Conservation (phyloP, 768 basidiomycete species). For the Thelephora aurantiotincta region DNA sequence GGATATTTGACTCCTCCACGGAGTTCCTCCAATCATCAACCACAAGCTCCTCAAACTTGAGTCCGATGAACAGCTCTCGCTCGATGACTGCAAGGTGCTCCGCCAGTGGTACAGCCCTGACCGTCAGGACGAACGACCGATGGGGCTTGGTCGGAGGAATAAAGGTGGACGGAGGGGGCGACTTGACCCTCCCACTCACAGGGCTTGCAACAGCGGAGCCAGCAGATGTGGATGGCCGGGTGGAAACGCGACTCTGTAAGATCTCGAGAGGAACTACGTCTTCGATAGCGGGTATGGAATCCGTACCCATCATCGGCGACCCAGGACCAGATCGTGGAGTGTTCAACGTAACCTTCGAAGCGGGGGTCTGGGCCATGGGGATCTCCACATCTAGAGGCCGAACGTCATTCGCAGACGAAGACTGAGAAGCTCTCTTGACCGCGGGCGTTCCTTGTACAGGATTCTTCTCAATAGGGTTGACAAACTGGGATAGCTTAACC, state of each 20-base stretch:
- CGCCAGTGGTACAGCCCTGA: conserved; percentile 48
- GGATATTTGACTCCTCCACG: conserved; percentile 45
- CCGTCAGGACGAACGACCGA: conserved; percentile 58
- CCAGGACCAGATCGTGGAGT: neutral
- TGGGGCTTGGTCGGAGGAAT: conserved; percentile 25
- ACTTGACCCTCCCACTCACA: neutral
- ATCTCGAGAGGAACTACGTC: conserved; percentile 59
- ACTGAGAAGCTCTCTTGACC: neutral
- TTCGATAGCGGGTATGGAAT: conserved; percentile 38
- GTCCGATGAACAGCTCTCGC: conserved; percentile 68
- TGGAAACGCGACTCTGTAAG: conserved; percentile 39
- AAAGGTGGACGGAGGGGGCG: conserved; percentile 22
- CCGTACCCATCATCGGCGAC: conserved; percentile 10
- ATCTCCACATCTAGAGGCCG: neutral
- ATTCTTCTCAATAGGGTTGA: too few relatives aligned
- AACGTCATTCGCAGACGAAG: neutral
- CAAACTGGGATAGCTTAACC: neutral
- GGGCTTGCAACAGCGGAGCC: conserved; percentile 7
- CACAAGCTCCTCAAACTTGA: conserved; percentile 84
- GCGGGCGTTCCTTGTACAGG: neutral
- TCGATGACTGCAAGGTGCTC: conserved; percentile 83
- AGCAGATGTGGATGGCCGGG: conserved; percentile 20
- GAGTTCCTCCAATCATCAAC: conserved; percentile 53
- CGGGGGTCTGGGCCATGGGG: neutral
- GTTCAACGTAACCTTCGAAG: neutral